These are phyloP conservation scores for Keqinozyma sinolaborantium DNA, from an alignment of 1,139 yeast species.

Conservation along the genomic window DNA sequence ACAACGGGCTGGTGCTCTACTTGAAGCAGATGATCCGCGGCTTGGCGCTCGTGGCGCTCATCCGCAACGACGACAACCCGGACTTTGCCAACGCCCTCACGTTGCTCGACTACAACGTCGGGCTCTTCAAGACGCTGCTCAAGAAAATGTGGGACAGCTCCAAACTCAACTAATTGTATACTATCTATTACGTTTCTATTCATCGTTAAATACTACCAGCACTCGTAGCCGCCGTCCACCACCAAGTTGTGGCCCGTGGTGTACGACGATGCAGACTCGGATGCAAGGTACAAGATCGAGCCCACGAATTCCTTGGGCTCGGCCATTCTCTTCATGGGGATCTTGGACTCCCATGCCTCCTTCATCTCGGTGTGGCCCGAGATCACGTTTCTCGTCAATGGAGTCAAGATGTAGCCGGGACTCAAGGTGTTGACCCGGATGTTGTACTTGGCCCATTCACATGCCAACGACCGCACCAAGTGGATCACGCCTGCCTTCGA, in stretches of 20 bases:
- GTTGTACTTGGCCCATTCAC: constrained; percentile 51
- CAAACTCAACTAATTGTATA: constrained; percentile 4
- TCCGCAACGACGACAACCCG: constrained; percentile 51
- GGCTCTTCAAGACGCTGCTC: constrained; percentile 72
- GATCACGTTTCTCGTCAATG: constrained; percentile 46
- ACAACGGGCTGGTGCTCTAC: constrained; percentile 79
- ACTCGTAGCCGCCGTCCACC: constrained; percentile 48
- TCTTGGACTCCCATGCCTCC: constrained; percentile 46
- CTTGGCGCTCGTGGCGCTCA: constrained; percentile 82
- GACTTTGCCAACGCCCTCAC: constrained; percentile 58
- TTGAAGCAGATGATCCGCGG: constrained; percentile 92
- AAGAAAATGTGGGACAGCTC: constrained; percentile 70
- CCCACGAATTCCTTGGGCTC: constrained; percentile 51
- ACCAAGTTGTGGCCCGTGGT: constrained; percentile 51
- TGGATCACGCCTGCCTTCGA: constrained; percentile 50
- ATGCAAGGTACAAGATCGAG: constrained; percentile 44
- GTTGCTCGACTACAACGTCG: constrained; percentile 85
- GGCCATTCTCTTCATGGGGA: constrained; percentile 51
- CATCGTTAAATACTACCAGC: constrained; percentile 20
- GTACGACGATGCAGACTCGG: constrained; percentile 41
- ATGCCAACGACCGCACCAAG: constrained; percentile 45
- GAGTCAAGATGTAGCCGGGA: constrained; percentile 49
- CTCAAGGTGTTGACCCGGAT: constrained; percentile 46
- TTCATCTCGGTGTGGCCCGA: constrained; percentile 45
- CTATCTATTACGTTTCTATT: not conserved